These are phyloP conservation scores for Rhodotorula graminis DNA, from an alignment of 768 basidiomycete species.

Conservation along the genomic window DNA sequence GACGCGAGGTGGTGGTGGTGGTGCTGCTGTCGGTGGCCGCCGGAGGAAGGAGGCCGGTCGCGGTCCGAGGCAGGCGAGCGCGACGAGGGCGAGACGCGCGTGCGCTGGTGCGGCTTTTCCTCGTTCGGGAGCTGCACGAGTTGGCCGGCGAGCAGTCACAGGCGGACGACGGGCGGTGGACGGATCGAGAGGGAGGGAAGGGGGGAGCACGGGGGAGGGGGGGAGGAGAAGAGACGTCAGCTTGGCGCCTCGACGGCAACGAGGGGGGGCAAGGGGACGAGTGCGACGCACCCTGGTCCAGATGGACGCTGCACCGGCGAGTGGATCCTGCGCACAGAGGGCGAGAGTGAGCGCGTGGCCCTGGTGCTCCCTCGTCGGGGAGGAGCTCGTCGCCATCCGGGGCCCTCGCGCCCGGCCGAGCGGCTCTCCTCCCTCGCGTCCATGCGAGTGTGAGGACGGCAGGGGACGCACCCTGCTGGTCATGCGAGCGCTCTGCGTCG, in stretches of 20 bases:
- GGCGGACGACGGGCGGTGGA: neutral
- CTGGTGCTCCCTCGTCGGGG: too few species aligned
- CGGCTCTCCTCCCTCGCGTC: too few species aligned
- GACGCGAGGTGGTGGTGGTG: neutral
- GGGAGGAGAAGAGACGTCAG: neutral
- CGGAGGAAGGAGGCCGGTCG: neutral
- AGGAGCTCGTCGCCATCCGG: too few species aligned
- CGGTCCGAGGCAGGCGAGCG: conserved; percentile 3
- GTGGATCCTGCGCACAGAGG: neutral
- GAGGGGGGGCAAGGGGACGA: neutral
- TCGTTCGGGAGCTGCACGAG: conserved; percentile 32
- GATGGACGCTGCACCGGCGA: conserved; percentile 11
- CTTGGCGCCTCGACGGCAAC: neutral
- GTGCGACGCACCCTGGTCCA: conserved; percentile 13
- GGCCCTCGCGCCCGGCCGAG: too few species aligned
- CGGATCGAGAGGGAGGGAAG: neutral
- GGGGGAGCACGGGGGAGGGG: neutral
- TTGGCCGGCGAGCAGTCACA: neutral
- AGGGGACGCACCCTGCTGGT: neutral
- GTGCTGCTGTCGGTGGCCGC: neutral
- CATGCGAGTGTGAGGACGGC: too few species aligned
- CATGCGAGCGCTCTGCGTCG: neutral
- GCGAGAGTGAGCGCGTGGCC: too few species aligned
- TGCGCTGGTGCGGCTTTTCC: neutral
- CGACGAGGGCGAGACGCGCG: conserved; percentile 1